These are phyloP conservation scores for Zizania palustris DNA, from an alignment of 202 grass and related monocot genomes.

Conservation along the genomic window DNA sequence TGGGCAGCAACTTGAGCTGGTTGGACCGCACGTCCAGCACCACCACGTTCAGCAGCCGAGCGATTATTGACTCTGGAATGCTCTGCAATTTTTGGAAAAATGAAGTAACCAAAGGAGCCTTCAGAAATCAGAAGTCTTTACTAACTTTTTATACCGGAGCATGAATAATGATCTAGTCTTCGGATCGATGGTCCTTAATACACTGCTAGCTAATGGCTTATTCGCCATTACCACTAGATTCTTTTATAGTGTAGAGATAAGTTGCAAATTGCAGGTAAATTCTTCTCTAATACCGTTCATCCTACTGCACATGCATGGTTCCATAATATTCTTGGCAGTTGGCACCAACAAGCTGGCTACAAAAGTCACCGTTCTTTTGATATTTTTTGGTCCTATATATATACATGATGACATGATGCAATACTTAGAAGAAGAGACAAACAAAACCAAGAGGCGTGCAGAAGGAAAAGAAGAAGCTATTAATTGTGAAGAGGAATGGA, in stretches of 20 bases:
- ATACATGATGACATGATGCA: too few species aligned
- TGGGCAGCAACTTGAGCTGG: constrained; percentile 85
- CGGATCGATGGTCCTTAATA: too few species aligned
- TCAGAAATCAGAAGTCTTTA: too few species aligned
- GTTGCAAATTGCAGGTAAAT: neutral
- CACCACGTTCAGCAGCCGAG: constrained; percentile 83
- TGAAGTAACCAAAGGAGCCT: too few species aligned
- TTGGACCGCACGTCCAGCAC: constrained; percentile 91
- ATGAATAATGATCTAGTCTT: too few species aligned
- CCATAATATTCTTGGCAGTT: constrained; percentile 7
- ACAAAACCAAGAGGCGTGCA: neutral
- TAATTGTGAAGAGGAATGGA: constrained; percentile 13
- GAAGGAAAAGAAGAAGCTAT: neutral
- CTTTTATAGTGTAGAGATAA: neutral
- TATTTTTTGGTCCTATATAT: constrained; percentile 7
- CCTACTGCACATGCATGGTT: neutral
- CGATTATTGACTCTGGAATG: constrained; percentile 90
- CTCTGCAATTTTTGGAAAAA: constrained; percentile 46
- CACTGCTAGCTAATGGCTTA: too few species aligned
- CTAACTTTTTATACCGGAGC: too few species aligned
- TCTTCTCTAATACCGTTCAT: neutral
- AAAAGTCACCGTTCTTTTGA: neutral
- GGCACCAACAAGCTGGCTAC: neutral
- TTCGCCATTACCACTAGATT: too few species aligned
- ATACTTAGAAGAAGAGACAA: neutral